These are phyloP conservation scores for Aurantiochytrium sp. DNA, from an alignment of 108 stramenopile species.

Conservation along the genomic window DNA sequence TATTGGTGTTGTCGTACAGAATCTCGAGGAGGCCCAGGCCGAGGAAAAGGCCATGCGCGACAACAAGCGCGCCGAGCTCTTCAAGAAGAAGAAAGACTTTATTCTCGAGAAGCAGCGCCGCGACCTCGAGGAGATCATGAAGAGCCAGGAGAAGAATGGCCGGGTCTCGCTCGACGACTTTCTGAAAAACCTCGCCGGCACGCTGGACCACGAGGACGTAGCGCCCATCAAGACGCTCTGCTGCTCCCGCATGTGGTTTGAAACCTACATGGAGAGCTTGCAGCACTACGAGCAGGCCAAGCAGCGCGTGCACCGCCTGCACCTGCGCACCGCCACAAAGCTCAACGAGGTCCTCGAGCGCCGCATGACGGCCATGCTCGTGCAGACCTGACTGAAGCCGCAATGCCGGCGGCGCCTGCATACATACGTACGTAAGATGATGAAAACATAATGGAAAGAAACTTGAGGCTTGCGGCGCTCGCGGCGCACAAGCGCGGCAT, in stretches of 20 bases:
- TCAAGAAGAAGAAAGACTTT: background rate
- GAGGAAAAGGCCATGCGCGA: constrained; percentile 13
- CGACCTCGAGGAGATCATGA: background rate
- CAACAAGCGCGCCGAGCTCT: background rate
- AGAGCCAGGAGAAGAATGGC: constrained; percentile 17
- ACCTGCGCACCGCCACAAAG: background rate
- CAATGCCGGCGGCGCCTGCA: no score
- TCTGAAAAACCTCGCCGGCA: constrained; percentile 8
- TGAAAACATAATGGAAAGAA: no score
- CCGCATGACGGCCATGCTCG: constrained; percentile 2
- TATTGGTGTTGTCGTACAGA: constrained; percentile 26
- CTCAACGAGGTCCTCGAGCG: constrained; percentile 24
- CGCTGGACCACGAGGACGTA: background rate
- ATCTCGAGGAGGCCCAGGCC: background rate
- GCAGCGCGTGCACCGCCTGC: constrained; percentile 2
- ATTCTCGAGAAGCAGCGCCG: constrained; percentile 20
- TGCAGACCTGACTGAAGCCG: background rate
- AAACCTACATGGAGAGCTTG: background rate
- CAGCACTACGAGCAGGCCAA: background rate
- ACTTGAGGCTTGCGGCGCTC: no score
- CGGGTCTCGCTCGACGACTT: background rate
- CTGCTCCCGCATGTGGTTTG: constrained; percentile 26
- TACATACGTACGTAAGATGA: no score
- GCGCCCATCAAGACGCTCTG: constrained; percentile 24
- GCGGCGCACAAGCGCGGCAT: no score